phyloP scores from a whole-genome alignment of 2,329 filamentous ascomycete species.

The Amesomyces nigricolor region DNA sequence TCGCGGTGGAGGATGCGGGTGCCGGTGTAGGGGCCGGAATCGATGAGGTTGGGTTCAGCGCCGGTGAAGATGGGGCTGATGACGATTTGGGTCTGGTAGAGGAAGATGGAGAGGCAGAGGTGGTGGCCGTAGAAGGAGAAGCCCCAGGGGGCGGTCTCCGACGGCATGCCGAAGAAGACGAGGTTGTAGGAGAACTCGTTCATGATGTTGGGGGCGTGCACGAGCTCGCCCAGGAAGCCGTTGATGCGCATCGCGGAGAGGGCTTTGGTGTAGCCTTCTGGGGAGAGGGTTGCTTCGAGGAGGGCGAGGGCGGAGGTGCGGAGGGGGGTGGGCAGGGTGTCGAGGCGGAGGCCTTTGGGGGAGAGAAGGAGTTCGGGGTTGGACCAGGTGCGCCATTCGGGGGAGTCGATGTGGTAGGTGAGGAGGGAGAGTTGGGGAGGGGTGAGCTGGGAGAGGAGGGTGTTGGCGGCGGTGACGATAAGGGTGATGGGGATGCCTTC shows the following conservation, averaged over 20 bases:
- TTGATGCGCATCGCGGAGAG: slow-evolving; percentile 67
- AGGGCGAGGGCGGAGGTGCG: slow-evolving; percentile 49
- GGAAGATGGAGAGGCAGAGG: slow-evolving; percentile 65
- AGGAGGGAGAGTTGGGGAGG: slow-evolving; percentile 44
- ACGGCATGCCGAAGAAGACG: slow-evolving; percentile 61
- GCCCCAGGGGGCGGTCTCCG: slow-evolving; percentile 57
- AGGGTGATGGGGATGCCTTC: slow-evolving; percentile 54
- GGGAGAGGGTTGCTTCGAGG: slow-evolving; percentile 54
- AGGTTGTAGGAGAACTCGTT: slow-evolving; percentile 76
- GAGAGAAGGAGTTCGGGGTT: slow-evolving; percentile 70
- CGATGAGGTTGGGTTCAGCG: slow-evolving; percentile 72
- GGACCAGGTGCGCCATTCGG: slow-evolving; percentile 64
- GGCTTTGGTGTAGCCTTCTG: slow-evolving; percentile 67
- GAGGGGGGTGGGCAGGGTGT: slow-evolving; percentile 45
- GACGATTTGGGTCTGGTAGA: slow-evolving; percentile 59
- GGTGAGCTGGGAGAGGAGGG: slow-evolving; percentile 42
- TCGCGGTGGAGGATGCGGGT: slow-evolving; percentile 62
- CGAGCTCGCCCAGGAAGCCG: slow-evolving; percentile 65
- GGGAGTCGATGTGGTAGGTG: slow-evolving; percentile 59
- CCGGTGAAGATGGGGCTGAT: slow-evolving; percentile 73
- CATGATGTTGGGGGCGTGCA: slow-evolving; percentile 56
- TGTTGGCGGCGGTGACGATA: slow-evolving; percentile 49
- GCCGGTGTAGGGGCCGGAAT: slow-evolving; percentile 55
- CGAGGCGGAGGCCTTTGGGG: slow-evolving; percentile 64
- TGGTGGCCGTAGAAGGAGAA: slow-evolving; percentile 76